Evolutionary conservation across 345 rosid genomes (phyloP), one percentile per base, ranked within the genome.

Genomic region (Erucastrum elatum): DNA sequence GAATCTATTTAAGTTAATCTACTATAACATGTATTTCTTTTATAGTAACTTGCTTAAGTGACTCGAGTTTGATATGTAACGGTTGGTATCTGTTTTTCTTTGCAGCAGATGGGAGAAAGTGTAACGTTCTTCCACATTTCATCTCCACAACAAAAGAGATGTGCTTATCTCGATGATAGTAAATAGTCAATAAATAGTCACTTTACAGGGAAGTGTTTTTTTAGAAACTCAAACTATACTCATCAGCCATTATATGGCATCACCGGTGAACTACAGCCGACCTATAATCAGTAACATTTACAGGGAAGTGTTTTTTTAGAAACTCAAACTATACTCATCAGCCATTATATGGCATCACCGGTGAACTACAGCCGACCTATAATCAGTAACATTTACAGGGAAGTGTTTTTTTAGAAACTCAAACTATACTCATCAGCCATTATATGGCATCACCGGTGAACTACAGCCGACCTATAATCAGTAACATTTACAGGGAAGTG

Each of bases 351-450:
- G 56, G 21, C 56, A 63, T 39, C 46, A 39, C 10, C n/a, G 46
- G 12, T 39, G 46, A 10, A 67, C 39, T 29, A 68, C 29, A 68
- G 72, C 72, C 60, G 72, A 68, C 72, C 72, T 46, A 68, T 68
- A 27, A 49, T 27, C 72, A 68, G 72, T 51, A 25, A 71, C 51
- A 9, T n/a, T n/a, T n/a, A n/a, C n/a, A n/a, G n/a, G n/a, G n/a
- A n/a, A n/a, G n/a, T n/a, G n/a, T n/a, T n/a, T n/a, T n/a, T n/a
- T n/a, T n/a, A n/a, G n/a, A n/a, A n/a, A n/a, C n/a, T n/a, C n/a
- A n/a, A n/a, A n/a, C n/a, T n/a, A n/a, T n/a, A n/a, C n/a, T n/a
- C n/a, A n/a, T n/a, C n/a, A n/a, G n/a, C n/a, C n/a, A n/a, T n/a
- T n/a, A n/a, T n/a, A n/a, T n/a, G n/a, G n/a, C n/a, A n/a, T n/a